Base-by-base conservation (phyloP, 495 filamentous ascomycete species). In the Neurospora sp. region DNA sequence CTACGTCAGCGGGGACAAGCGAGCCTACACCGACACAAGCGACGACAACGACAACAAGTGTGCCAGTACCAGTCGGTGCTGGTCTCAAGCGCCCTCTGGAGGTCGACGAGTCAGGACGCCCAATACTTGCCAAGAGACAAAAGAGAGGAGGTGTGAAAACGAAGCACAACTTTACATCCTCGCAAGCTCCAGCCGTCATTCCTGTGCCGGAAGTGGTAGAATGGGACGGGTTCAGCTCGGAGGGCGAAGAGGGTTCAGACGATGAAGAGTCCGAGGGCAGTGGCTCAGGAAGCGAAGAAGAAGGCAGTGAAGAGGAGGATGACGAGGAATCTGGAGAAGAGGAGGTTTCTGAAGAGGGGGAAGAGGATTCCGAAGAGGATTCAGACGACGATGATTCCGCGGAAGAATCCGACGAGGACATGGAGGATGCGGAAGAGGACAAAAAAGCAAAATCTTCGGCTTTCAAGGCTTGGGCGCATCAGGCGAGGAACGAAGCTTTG, bases 391-490 rank as follows among this genome's bases (percentile, higher is more conserved):
- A 83, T 28, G 79, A 77, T 6, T 74, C 77, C 3, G 77, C 74
- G 4, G 76, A 78, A 38, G 77, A 74, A 6, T 75, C 79, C 1
- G 69, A 71, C 24, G 79, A 80, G 40, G 72, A 79, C n/a, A 79
- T 78, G 0, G 77, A 79, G 4, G 74, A 78, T 10, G 80, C 78
- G 2, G 79, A 80, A 7, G 76, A 81, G 8, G 80, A 81, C 31
- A 82, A 82, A 21, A 80, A 77, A 28, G 76, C 72, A 5, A 84
- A 85, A 62, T 86, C 84, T 42, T 88, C 86, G 8, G 93, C 94
- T n/a, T 99, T 99, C 86, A 98, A 98, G 82, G 86, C 89, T 15
- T 99, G 96, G 96, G 96, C 96, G 17, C 89, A 89, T 37, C 89
- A 92, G 75, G 92, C 94, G 79, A 88, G 94, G 70, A 96, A 97